Base-by-base conservation (phyloP, 2,329 filamentous ascomycete genomes). In the Colletotrichum sp. region DNA sequence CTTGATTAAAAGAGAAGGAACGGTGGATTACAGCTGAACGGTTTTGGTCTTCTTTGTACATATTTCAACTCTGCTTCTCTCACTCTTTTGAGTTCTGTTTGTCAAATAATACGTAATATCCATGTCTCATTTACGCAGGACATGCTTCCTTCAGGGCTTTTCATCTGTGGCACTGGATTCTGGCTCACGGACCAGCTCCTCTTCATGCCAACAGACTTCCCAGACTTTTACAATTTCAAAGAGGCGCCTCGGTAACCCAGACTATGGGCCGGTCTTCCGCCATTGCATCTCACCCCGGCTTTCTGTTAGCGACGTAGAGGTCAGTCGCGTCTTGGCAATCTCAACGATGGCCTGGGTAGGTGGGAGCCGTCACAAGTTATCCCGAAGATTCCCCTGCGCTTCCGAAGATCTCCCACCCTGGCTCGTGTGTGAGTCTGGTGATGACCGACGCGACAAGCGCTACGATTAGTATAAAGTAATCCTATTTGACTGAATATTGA, bases 81-180 rank as follows among this genome's bases (percentile, higher is more conserved):
- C n/a, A 52, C n/a, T 52, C n/a, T 8, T 21, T 8, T 0, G 44
- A 21, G 4, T 52, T 52, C 8, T 1, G 3, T 52, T 52, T 52
- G 44, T 52, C 10, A 21, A 24, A 52, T 52, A 13, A 52, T 52
- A 21, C 44, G 1, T 52, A 52, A 24, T 21, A 52, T 21, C 3
- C 9, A 52, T 21, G 6, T 21, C n/a, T 13, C 4, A 13, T 52
- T 21, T 8, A 52, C 44, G 21, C n/a, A 21, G 44, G n/a, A 52
- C 10, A 21, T 21, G n/a, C 44, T 12, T 2, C 39, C n/a, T n/a
- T n/a, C n/a, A n/a, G 0, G 39, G 2, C 9, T 0, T 3, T 49
- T 49, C 5, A n/a, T n/a, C 0, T 49, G 0, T 49, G 39, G 39
- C 0, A 12, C 18, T n/a, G 18, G 18, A n/a, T 0, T 7, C 39